phyloP scores from a whole-genome alignment of 495 filamentous ascomycete genomes.

The Podospora bellae-mahoneyi region DNA sequence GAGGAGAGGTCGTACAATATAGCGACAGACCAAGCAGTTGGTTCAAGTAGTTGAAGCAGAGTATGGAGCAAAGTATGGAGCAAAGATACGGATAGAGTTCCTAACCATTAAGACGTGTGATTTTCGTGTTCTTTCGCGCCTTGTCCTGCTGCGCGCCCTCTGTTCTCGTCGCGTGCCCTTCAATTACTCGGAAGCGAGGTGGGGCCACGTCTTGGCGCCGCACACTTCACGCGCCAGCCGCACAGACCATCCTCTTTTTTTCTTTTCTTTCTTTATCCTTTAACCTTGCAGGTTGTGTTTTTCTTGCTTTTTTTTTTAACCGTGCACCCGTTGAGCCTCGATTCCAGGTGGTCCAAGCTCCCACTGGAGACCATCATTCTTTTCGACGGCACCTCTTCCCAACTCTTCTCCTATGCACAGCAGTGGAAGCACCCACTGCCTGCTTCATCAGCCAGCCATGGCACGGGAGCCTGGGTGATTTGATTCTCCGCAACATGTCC shows the following conservation, averaged over 20 bases:
- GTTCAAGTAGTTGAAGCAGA: not conserved
- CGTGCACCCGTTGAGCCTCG: not conserved
- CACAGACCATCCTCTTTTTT: not conserved
- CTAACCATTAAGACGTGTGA: slow-evolving; percentile 33
- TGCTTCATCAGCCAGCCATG: not conserved
- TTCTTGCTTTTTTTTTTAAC: not conserved
- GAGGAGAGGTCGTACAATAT: slow-evolving; percentile 1
- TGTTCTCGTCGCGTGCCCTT: slow-evolving; percentile 14
- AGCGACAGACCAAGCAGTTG: not conserved
- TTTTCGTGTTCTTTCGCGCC: slow-evolving; percentile 31
- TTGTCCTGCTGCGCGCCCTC: not conserved
- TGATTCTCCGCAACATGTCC: slow-evolving; percentile 24
- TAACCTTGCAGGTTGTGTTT: too few relatives aligned
- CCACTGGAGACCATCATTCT: not conserved
- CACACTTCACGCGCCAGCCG: slow-evolving; percentile 6
- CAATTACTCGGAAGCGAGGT: slow-evolving; percentile 6
- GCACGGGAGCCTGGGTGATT: not conserved
- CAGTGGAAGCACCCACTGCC: not conserved
- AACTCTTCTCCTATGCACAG: not conserved
- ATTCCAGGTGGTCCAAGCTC: not conserved
- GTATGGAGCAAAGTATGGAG: not conserved
- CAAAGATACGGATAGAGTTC: not conserved
- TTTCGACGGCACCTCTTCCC: not conserved
- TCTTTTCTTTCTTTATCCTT: too few relatives aligned
- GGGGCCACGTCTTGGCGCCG: slow-evolving; percentile 1